phyloP scores from a whole-genome alignment of 805 yeast genomes.

The Saccharomycopsis babjevae region DNA sequence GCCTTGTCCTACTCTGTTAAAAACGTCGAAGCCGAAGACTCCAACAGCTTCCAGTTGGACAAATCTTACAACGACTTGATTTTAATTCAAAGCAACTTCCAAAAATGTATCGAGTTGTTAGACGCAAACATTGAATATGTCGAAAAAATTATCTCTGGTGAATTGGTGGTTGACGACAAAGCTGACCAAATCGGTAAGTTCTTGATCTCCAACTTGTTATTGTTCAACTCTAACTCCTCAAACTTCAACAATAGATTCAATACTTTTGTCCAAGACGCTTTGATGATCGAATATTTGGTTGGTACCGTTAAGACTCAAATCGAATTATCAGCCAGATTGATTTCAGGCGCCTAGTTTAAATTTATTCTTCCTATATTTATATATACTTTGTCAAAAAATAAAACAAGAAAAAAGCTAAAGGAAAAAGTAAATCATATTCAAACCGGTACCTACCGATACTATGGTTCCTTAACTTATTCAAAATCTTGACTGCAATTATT shows the following conservation, averaged over 20 bases:
- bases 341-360: slow-evolving; percentile 28
- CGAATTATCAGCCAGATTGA: slow-evolving; percentile 65
- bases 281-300: slow-evolving; percentile 74
- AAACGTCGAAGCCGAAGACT: slow-evolving; percentile 25
- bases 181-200: slow-evolving; percentile 57
- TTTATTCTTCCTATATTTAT: not conserved
- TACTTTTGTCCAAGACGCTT: slow-evolving; percentile 67
- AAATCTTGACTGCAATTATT: no score
- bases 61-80: slow-evolving; percentile 33
- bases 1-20: slow-evolving; percentile 39
- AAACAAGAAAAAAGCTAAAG: no score
- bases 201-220: slow-evolving; percentile 47
- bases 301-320: slow-evolving; percentile 78
- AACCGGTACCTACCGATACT: no score
- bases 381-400: not conserved
- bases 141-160: slow-evolving; percentile 31
- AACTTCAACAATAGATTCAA: slow-evolving; percentile 52
- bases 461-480: no score
- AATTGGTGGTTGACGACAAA: slow-evolving; percentile 40
- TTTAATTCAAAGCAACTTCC: slow-evolving; percentile 37
- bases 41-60: slow-evolving; percentile 25
- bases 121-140: slow-evolving; percentile 42
- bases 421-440: no score
- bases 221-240: slow-evolving; percentile 36
- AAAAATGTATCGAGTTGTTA: slow-evolving; percentile 36